phyloP scores from a whole-genome alignment of 345 rosid genomes.

The Populus euphratica region DNA sequence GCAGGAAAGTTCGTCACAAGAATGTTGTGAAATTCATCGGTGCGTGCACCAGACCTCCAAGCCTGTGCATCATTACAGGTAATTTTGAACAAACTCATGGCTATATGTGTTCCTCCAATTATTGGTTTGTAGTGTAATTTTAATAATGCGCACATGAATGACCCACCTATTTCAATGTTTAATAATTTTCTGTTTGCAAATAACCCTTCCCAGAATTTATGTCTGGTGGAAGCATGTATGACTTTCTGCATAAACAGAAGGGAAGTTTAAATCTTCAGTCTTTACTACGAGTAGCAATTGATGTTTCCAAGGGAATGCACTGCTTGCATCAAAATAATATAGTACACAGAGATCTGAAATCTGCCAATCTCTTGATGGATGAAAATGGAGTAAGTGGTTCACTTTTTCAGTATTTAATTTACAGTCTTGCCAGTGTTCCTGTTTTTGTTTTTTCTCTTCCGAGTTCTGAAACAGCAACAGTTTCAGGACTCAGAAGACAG shows the following conservation, averaged over 20 bases:
- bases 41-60: slow-evolving; percentile 57
- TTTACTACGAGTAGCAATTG: slow-evolving; percentile 56
- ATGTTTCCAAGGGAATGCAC: slow-evolving; percentile 66
- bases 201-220: slow-evolving; percentile 45
- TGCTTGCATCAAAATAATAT: slow-evolving; percentile 60
- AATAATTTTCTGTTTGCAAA: background rate
- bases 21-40: slow-evolving; percentile 64
- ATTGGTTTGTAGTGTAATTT: background rate
- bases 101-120: background rate
- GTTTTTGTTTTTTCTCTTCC: background rate
- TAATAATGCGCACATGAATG: background rate
- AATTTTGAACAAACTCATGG: background rate
- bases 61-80: slow-evolving; percentile 61
- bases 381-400: slow-evolving; percentile 54
- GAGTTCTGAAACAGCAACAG: background rate
- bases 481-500: background rate
- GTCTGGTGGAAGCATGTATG: slow-evolving; percentile 66
- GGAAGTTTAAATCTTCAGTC: slow-evolving; percentile 44
- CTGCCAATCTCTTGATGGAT: slow-evolving; percentile 72
- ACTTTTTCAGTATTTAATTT: slow-evolving; percentile 5
- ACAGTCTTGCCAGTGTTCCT: background rate
- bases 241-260: slow-evolving; percentile 57
- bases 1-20: slow-evolving; percentile 60
- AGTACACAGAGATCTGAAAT: slow-evolving; percentile 57
- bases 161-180: background rate